Evolutionary conservation across 116 monocot species (phyloP).

Genomic region (Dioscorea cayenensis): DNA sequence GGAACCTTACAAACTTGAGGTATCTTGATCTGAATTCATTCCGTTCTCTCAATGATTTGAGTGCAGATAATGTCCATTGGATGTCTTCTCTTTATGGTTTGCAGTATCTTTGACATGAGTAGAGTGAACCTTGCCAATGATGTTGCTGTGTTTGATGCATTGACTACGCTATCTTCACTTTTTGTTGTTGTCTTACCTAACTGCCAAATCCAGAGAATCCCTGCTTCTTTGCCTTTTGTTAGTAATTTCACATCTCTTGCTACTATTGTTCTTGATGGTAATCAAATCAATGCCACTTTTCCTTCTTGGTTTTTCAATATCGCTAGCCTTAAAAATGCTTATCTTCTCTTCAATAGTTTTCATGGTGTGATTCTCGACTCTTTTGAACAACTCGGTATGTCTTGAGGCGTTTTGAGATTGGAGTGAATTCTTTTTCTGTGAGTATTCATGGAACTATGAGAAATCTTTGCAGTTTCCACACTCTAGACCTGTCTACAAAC

Average conservation of each 20-base stretch:
- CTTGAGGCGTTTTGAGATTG: background rate
- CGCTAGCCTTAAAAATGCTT: background rate
- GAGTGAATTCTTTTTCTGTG: background rate
- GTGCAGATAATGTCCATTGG: background rate
- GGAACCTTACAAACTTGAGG: conserved; percentile 20
- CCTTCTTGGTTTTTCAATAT: background rate
- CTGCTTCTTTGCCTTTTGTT: background rate
- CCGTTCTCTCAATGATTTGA: no score
- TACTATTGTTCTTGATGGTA: conserved; percentile 11
- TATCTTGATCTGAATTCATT: conserved; percentile 18
- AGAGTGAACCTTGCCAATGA: background rate
- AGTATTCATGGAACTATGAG: background rate
- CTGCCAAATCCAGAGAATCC: background rate
- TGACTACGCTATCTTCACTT: conserved; percentile 12
- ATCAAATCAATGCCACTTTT: background rate
- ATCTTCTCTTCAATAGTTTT: background rate
- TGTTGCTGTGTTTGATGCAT: conserved; percentile 3
- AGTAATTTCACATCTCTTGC: conserved; percentile 17
- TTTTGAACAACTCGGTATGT: background rate
- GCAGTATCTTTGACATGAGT: conserved; percentile 14
- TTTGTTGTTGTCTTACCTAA: background rate
- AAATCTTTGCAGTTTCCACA: background rate
- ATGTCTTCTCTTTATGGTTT: conserved; percentile 5
- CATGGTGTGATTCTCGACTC: background rate
- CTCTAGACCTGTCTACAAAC: background rate